phyloP scores from a whole-genome alignment of 2,329 filamentous ascomycete genomes.

The Claviceps purpurea region DNA sequence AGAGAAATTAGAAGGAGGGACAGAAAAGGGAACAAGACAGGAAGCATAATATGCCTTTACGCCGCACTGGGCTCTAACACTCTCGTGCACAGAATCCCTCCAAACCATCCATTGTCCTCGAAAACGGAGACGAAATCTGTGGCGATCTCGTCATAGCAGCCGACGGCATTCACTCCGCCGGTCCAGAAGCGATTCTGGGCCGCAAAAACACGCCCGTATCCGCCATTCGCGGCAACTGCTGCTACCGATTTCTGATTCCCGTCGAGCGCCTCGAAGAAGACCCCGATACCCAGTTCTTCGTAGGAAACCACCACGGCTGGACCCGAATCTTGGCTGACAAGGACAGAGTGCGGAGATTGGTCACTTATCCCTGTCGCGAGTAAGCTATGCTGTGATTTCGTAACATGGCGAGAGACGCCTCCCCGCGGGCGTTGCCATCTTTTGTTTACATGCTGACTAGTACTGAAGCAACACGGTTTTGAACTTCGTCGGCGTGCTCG shows the following conservation, averaged over 20 bases:
- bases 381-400: background rate
- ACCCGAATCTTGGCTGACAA: slow-evolving; percentile 13
- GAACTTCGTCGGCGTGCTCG: background rate
- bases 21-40: background rate
- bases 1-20: background rate
- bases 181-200: slow-evolving; percentile 16
- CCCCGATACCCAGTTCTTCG: slow-evolving; percentile 18
- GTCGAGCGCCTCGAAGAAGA: slow-evolving; percentile 16
- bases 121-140: slow-evolving; percentile 14
- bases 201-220: slow-evolving; percentile 13
- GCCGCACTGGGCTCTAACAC: background rate
- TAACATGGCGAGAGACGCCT: background rate
- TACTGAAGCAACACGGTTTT: background rate
- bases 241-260: slow-evolving; percentile 24
- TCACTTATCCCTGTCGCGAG: background rate
- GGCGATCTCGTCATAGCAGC: slow-evolving; percentile 30
- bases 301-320: slow-evolving; percentile 13
- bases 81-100: slow-evolving; percentile 12
- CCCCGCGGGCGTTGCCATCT: too few relatives aligned
- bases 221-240: slow-evolving; percentile 17
- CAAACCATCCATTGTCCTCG: slow-evolving; percentile 15
- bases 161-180: slow-evolving; percentile 28
- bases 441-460: too few relatives aligned
- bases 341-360: slow-evolving; percentile 11
- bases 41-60: background rate